These are phyloP conservation scores for Somion occarium DNA, from an alignment of 1,284 basidiomycete species.

Conservation along the genomic window DNA sequence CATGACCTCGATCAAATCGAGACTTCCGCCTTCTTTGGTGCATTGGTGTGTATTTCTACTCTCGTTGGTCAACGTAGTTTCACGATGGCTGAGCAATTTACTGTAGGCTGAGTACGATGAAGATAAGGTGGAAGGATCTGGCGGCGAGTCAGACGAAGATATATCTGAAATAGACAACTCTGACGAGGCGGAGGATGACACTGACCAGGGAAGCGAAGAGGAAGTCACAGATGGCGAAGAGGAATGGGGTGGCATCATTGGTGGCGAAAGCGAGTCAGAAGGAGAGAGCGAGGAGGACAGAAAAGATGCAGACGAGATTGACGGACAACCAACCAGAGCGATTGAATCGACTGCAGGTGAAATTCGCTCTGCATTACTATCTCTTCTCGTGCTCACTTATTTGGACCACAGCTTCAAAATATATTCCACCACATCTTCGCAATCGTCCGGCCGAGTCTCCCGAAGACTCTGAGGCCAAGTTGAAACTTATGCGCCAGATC, in stretches of 20 bases:
- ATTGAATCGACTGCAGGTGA: neutral
- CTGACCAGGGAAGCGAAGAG: constrained; percentile 22
- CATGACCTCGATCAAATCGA: constrained; percentile 23
- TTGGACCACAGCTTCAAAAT: constrained; percentile 35
- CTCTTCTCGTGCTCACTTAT: constrained; percentile 2
- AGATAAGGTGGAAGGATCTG: constrained; percentile 8
- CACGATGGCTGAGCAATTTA: too few species aligned
- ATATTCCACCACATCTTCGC: constrained; percentile 65
- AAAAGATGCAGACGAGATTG: neutral
- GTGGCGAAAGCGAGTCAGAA: too few species aligned
- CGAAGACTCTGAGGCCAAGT: constrained; percentile 43
- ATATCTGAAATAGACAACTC: constrained; percentile 37
- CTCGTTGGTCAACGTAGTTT: too few species aligned
- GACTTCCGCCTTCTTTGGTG: constrained; percentile 11
- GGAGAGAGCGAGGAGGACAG: constrained; percentile 1
- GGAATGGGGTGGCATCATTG: constrained; percentile 23
- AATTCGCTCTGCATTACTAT: neutral
- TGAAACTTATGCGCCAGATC: constrained; percentile 73
- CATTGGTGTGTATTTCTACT: constrained; percentile 1
- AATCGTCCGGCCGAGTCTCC: constrained; percentile 30
- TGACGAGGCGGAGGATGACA: constrained; percentile 14
- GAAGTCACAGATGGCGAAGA: constrained; percentile 23
- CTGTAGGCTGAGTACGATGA: too few species aligned
- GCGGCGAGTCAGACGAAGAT: constrained; percentile 10
- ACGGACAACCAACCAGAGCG: constrained; percentile 1